Conservation (phyloP, 495 filamentous ascomycete species). For the Daldinia caldariorum region DNA sequence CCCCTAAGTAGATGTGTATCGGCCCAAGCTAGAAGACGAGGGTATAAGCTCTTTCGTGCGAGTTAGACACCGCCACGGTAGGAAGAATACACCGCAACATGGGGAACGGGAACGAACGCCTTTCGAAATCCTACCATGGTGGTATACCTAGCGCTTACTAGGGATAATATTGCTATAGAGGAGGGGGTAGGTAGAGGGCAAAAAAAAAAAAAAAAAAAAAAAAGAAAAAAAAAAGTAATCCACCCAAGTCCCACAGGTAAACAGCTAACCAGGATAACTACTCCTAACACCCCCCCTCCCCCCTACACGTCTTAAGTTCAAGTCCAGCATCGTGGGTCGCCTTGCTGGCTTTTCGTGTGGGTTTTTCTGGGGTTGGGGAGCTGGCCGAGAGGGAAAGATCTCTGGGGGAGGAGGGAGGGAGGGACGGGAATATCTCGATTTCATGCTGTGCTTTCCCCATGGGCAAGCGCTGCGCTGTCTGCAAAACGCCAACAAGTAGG, state of each 20-base stretch:
- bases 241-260: not conserved
- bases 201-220: not conserved
- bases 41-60: not conserved
- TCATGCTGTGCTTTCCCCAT: conserved; percentile 28
- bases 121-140: conserved; percentile 8
- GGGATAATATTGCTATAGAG: conserved; percentile 1
- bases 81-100: conserved; percentile 17
- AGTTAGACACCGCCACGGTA: not conserved
- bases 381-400: conserved; percentile 5
- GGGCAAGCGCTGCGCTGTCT: conserved; percentile 5
- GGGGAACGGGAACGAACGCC: not conserved
- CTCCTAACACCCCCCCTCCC: too few relatives aligned
- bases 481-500: conserved; percentile 24
- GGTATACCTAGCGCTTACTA: conserved; percentile 25
- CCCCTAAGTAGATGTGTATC: not conserved
- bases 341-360: not conserved
- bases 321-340: not conserved
- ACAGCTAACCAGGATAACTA: conserved; percentile 1
- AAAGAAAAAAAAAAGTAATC: not conserved
- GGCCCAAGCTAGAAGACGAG: conserved; percentile 4
- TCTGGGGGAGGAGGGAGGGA: too few relatives aligned
- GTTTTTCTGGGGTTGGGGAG: not conserved
- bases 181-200: not conserved
- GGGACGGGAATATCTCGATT: conserved; percentile 15
- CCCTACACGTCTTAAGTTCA: not conserved